Evolutionary conservation across 192 early-diverging fungal species (phyloP), one percentile per base, ranked within the genome.

Genomic region (Gigaspora rosea): DNA sequence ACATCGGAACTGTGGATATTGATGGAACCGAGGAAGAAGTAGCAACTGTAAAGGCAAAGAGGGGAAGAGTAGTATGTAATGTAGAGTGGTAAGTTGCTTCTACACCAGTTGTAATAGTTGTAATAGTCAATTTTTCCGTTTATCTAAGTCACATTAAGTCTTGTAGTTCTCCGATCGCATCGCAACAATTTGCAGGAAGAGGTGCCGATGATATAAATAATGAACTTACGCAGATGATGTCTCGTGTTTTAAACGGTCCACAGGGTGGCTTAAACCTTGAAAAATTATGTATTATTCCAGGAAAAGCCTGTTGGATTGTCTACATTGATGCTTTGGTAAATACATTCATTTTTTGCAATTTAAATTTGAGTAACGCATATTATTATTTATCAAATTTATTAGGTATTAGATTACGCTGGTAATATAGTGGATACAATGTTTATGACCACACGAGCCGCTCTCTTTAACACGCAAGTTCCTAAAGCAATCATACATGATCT

Each of bases 241-340:
- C 91, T 69, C 89, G 94, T 16, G 81, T 95, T 12, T 85, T 97
- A 13, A 94, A 92, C 83, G 89, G 92, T 8, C 85, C 92, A 18
- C 91, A 95, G 57, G 89, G 91, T 72, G 97, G 97, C 8, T 80
- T 99, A 20, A 92, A 98, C 80, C 85, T 98, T 32, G 85, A 88
- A 61, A 87, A 90, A 47, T 88, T 99, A 27, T 95, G 93, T 80
- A 97, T 99, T 74, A 95, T 98, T 75, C 94, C 94, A 8, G 92
- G 92, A 16, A 84, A 91, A 66, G 88, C 92, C 16, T 96, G 95
- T 82, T 99, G 96, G 96, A 83, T 97, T 52, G 81, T 98, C 13
- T 91, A 95, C 69, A 85, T 97, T 9, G 96, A 98, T 75, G 96
- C 92, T 3, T 81, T 97, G 86, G 93, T 92, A 82, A n/a, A 3